A percentile compares a stretch with the other conserved stretches of the same genome.
These are phyloP conservation scores for Pythium chondricola DNA, from an alignment of 352 stramenopile species.

Conservation along the genomic window DNA sequence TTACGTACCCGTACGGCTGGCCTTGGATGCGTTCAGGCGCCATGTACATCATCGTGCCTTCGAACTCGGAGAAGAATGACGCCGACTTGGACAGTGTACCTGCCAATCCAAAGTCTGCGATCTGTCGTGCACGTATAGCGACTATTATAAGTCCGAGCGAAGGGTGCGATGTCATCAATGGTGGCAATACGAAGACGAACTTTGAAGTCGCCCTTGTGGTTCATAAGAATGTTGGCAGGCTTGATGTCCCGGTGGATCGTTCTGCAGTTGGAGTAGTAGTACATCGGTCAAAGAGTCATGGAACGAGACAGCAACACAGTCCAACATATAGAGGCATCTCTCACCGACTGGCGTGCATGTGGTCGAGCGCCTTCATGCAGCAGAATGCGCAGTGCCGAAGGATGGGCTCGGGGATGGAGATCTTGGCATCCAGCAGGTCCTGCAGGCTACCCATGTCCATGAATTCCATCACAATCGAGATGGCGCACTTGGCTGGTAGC, in stretches of 20 bases:
- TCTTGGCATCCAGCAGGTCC: constrained; percentile 45
- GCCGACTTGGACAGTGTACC: constrained; percentile 65
- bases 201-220: constrained; percentile 78
- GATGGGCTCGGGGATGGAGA: constrained; percentile 46
- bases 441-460: constrained; percentile 90
- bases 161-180: too few relatives aligned
- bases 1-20: constrained; percentile 78
- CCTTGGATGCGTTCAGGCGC: constrained; percentile 88
- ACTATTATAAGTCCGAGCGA: too few relatives aligned
- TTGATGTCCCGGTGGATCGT: constrained; percentile 91
- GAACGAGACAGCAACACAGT: too few relatives aligned
- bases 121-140: too few relatives aligned
- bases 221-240: constrained; percentile 86
- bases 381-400: constrained; percentile 77
- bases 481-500: constrained; percentile 54
- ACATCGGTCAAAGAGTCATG: too few relatives aligned
- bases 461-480: constrained; percentile 90
- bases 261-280: constrained; percentile 18
- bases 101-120: constrained; percentile 79
- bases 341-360: constrained; percentile 77
- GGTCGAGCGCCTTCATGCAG: constrained; percentile 72
- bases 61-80: constrained; percentile 81
- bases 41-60: constrained; percentile 95
- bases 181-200: constrained; percentile 18
- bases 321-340: too few relatives aligned